Conservation (phyloP, 176 grass and related monocot genomes). For the bread wheat (Triticum aestivum) region DNA sequence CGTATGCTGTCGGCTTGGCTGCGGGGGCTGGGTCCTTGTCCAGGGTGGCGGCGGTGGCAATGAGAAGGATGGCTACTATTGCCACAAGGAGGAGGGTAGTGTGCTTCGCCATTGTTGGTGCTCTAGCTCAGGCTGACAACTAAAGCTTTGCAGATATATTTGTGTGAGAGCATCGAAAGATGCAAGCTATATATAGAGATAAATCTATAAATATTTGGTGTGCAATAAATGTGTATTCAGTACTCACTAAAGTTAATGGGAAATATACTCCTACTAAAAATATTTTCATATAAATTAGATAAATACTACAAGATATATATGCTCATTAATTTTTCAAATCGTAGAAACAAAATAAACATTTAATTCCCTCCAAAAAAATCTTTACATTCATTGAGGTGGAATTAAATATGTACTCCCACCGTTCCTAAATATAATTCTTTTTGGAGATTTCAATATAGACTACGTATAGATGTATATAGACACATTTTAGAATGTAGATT, state of each 20-base stretch:
- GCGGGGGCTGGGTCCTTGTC: too few species aligned
- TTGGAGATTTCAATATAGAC: too few species aligned
- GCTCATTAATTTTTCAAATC: neutral
- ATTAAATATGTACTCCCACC: neutral
- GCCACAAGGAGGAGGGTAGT: neutral
- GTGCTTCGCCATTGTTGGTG: neutral
- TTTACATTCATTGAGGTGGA: neutral
- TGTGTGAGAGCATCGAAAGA: neutral
- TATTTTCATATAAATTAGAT: neutral
- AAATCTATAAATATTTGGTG: neutral
- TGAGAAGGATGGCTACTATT: neutral
- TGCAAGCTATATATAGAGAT: neutral
- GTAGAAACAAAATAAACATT: neutral
- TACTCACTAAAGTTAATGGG: neutral
- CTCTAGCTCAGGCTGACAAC: neutral
- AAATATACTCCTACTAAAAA: neutral
- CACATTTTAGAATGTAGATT: too few species aligned
- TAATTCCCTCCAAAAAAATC: neutral
- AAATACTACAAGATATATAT: neutral
- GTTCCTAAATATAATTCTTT: too few species aligned
- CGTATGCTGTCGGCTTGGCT: slow-evolving; percentile 24
- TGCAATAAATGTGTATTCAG: neutral
- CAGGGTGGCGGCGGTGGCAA: neutral
- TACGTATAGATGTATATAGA: too few species aligned
- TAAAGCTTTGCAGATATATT: neutral